Conservation (phyloP, 768 basidiomycete species). For the Termitomyces eurrhizus region DNA sequence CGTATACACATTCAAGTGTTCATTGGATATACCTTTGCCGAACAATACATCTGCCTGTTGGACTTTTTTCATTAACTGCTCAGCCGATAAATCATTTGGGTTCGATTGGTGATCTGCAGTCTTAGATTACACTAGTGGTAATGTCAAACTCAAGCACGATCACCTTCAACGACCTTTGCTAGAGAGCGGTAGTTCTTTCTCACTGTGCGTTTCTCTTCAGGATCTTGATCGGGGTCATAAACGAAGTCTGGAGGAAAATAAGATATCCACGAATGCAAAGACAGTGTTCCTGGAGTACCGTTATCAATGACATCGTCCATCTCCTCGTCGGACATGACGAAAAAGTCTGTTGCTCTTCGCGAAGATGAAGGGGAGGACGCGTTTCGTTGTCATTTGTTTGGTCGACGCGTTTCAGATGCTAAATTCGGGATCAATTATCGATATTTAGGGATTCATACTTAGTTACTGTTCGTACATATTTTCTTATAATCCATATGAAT, state of each 20-base stretch:
- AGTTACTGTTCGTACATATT: neutral
- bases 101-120: conserved; percentile 42
- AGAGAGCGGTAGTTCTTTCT: conserved; percentile 71
- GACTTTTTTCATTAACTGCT: conserved; percentile 53
- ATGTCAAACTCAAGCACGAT: conserved; percentile 10
- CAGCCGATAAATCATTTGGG: conserved; percentile 52
- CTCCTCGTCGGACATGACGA: conserved; percentile 27
- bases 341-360: neutral
- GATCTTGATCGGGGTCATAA: conserved; percentile 85
- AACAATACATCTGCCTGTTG: conserved; percentile 59
- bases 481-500: neutral
- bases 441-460: too few species aligned
- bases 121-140: neutral
- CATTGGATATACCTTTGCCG: conserved; percentile 44
- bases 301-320: conserved; percentile 21
- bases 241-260: conserved; percentile 28
- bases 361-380: neutral
- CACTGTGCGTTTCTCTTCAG: conserved; percentile 71
- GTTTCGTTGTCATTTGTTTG: too few species aligned
- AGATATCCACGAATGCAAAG: neutral
- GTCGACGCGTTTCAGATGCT: too few species aligned
- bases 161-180: conserved; percentile 62
- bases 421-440: neutral
- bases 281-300: neutral
- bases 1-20: neutral